phyloP scores from a whole-genome alignment of 108 stramenopile species.

The Schizochytrium sp. region DNA sequence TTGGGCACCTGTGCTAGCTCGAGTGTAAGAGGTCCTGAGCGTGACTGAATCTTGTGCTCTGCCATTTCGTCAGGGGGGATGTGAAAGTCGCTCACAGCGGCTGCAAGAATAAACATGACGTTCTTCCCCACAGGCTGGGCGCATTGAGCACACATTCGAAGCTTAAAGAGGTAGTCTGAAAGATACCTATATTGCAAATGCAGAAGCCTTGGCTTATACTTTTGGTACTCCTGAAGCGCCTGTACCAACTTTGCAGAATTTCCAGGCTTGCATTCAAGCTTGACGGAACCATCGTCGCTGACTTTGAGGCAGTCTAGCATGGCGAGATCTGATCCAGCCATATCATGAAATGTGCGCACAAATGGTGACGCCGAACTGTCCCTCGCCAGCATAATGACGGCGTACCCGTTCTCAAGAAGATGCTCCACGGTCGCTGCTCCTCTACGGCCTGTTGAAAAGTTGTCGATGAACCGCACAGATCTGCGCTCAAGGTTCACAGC shows the following conservation, averaged over 20 bases:
- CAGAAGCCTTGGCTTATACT: not conserved
- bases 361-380: constrained; percentile 67
- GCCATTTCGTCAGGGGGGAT: constrained; percentile 83
- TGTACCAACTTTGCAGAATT: not conserved
- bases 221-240: constrained; percentile 55
- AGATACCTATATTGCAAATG: constrained; percentile 47
- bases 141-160: not conserved
- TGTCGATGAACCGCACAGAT: constrained; percentile 77
- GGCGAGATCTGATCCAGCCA: not conserved
- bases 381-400: constrained; percentile 70
- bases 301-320: not conserved
- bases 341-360: constrained; percentile 61
- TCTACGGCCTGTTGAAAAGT: constrained; percentile 76
- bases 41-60: constrained; percentile 94
- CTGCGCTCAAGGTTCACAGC: constrained; percentile 76
- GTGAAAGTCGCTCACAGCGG: constrained; percentile 97
- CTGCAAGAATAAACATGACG: constrained; percentile 85
- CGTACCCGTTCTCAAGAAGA: constrained; percentile 68
- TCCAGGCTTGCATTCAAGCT: not conserved
- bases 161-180: constrained; percentile 57
- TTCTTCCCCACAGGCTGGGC: constrained; percentile 66
- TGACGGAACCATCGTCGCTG: not conserved
- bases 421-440: constrained; percentile 75
- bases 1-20: constrained; percentile 90
- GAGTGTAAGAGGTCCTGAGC: constrained; percentile 75